Evolutionary conservation across 2,329 filamentous ascomycete genomes (phyloP).

Genomic region (Aspergillus viridinutans): DNA sequence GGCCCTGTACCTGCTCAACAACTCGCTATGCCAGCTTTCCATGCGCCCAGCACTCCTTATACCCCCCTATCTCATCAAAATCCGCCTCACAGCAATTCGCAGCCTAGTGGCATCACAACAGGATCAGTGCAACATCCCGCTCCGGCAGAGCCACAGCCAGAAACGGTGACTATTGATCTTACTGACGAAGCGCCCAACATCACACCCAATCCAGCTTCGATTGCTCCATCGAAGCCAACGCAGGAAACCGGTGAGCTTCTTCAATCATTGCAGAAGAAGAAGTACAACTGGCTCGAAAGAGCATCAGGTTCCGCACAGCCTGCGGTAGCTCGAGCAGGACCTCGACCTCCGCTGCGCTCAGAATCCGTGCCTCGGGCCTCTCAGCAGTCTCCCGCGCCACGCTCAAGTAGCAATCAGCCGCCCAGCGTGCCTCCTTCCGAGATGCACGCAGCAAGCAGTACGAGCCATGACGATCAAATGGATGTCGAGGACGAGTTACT

Average conservation of each 20-base stretch:
- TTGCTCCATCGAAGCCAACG: not conserved
- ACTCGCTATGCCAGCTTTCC: not conserved
- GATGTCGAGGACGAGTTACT: constrained; percentile 21
- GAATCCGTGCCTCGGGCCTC: not conserved
- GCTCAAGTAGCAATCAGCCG: not conserved
- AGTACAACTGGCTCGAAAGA: constrained; percentile 27
- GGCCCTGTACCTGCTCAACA: not conserved
- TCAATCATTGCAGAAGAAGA: constrained; percentile 26
- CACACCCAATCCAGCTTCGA: not conserved
- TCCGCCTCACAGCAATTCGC: not conserved
- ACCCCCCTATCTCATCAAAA: not conserved
- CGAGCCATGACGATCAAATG: not conserved
- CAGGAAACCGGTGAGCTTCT: constrained; percentile 16
- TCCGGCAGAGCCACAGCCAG: not conserved
- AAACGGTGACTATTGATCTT: not conserved
- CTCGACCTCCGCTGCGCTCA: not conserved
- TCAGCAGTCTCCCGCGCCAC: not conserved
- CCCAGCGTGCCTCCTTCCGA: not conserved
- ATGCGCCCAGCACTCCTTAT: not conserved
- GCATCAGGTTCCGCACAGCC: constrained; percentile 1
- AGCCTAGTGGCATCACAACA: not conserved
- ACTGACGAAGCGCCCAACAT: constrained; percentile 8
- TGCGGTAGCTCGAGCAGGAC: not conserved
- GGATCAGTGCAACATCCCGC: not conserved
- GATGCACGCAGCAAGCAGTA: not conserved